Evolutionary conservation across 78 protist genomes (phyloP).

Genomic region (Anaeramoeba ignava): DNA sequence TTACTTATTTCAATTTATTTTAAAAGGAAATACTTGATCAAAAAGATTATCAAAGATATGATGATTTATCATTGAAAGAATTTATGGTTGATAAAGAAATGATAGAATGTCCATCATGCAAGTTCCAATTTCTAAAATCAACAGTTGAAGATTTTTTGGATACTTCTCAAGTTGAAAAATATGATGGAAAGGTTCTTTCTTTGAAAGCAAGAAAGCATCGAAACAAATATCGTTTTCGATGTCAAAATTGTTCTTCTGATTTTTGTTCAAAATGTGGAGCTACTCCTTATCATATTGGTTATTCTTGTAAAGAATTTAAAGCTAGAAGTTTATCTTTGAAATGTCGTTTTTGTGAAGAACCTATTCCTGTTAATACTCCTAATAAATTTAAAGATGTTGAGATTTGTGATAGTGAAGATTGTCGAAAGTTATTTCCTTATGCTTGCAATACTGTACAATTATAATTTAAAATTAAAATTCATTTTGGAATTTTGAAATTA

Average conservation of each 20-base stretch:
- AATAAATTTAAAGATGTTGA: background rate
- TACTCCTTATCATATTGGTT: background rate
- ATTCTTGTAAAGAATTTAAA: background rate
- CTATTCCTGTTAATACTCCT: background rate
- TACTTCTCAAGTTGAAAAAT: background rate
- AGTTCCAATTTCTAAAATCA: background rate
- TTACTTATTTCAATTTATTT: too few species aligned
- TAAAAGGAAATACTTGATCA: too few species aligned
- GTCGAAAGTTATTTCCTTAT: background rate
- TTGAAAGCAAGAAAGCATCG: background rate
- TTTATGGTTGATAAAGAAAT: background rate
- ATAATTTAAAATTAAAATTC: too few species aligned
- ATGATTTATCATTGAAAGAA: background rate
- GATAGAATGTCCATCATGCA: background rate
- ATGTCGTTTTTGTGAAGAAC: background rate
- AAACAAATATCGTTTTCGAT: background rate
- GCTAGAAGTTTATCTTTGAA: background rate
- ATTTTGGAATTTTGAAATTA: too few species aligned
- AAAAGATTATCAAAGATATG: background rate
- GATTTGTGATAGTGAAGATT: background rate
- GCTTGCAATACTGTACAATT: background rate
- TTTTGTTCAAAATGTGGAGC: background rate
- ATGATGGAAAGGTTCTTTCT: background rate
- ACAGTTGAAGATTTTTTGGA: background rate
- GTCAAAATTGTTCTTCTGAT: background rate